Conservation (phyloP, 257 asterid genomes). For the Datura wrightii region DNA sequence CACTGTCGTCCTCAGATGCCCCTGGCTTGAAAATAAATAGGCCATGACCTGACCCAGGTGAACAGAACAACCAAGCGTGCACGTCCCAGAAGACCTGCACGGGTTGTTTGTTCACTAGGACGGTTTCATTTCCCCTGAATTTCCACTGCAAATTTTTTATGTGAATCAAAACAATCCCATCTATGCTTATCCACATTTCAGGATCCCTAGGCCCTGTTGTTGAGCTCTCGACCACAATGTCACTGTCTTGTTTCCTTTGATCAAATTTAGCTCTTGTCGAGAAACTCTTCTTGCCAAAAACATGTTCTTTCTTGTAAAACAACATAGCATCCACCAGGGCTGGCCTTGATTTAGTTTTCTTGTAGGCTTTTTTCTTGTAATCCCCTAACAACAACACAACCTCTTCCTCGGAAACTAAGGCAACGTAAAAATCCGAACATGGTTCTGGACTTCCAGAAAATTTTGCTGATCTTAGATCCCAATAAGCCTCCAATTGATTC, state of each 20-base stretch:
- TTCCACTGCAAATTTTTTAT: constrained; percentile 91
- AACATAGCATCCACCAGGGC: constrained; percentile 73
- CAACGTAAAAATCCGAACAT: constrained; percentile 66
- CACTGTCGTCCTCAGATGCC: constrained; percentile 54
- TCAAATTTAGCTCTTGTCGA: constrained; percentile 83
- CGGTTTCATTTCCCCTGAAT: constrained; percentile 92
- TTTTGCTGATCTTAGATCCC: constrained; percentile 91
- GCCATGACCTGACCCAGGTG: constrained; percentile 71
- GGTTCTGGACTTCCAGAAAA: constrained; percentile 87
- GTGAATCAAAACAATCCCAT: constrained; percentile 87
- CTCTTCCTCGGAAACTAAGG: constrained; percentile 80
- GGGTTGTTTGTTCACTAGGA: constrained; percentile 73
- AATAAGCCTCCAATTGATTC: constrained; percentile 67
- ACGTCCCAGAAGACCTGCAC: constrained; percentile 95
- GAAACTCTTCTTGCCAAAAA: constrained; percentile 82
- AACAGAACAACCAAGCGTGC: constrained; percentile 80
- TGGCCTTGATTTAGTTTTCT: constrained; percentile 70
- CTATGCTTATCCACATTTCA: constrained; percentile 98
- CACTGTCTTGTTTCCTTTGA: constrained; percentile 66
- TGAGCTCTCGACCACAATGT: constrained; percentile 87
- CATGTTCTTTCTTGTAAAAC: constrained; percentile 82
- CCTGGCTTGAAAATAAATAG: constrained; percentile 77
- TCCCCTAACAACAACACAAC: constrained; percentile 78
- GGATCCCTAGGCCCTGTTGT: constrained; percentile 76
- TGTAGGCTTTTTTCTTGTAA: constrained; percentile 74